A percentile compares a stretch with the other conserved stretches of the same genome.
phyloP scores from a whole-genome alignment of 2,329 filamentous ascomycete genomes.

The Trichophyton verrucosum region DNA sequence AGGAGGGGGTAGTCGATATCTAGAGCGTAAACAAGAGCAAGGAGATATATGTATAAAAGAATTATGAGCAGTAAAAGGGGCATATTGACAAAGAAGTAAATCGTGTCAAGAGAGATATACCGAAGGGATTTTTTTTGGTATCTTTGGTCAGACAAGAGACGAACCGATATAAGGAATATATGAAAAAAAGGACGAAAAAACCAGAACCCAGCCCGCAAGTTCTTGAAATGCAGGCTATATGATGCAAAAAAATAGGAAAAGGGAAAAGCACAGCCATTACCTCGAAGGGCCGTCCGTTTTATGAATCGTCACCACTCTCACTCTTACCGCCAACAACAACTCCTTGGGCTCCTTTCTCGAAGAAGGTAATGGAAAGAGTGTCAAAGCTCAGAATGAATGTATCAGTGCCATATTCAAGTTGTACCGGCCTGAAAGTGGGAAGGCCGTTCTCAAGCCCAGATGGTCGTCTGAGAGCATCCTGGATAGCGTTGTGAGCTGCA shows the following conservation, averaged over 20 bases:
- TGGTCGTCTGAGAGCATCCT: constrained; percentile 8
- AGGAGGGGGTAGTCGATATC: not conserved
- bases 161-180: not conserved
- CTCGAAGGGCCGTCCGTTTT: not conserved
- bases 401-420: constrained; percentile 13
- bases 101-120: not conserved
- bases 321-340: not conserved
- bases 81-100: not conserved
- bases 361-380: constrained; percentile 15
- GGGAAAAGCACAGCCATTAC: not conserved
- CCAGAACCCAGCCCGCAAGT: constrained; percentile 5
- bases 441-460: constrained; percentile 1
- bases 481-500: constrained; percentile 13
- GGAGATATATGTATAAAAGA: not conserved
- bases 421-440: constrained; percentile 10
- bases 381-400: constrained; percentile 17
- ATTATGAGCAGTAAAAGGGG: not conserved
- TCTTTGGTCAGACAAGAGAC: not conserved
- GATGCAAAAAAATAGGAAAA: not conserved
- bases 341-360: constrained; percentile 10
- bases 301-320: not conserved
- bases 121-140: not conserved
- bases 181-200: not conserved
- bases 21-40: not conserved
- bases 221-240: constrained; percentile 2